These are phyloP conservation scores for Trametes cingulata DNA, from an alignment of 768 basidiomycete species.

Conservation along the genomic window DNA sequence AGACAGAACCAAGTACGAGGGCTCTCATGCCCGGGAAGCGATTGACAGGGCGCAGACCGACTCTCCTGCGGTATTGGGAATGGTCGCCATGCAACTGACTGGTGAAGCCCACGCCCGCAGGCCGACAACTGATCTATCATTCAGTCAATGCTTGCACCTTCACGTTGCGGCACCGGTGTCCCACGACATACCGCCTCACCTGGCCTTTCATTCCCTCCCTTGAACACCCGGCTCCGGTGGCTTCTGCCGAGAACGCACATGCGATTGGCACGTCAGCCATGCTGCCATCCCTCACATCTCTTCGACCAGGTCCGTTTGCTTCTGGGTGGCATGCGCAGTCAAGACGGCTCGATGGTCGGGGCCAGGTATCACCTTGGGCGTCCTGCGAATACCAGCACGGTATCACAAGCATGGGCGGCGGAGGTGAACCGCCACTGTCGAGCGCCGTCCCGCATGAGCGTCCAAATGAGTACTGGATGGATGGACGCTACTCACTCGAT, in stretches of 20 bases:
- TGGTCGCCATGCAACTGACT: conserved; percentile 11
- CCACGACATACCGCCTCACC: conserved; percentile 10
- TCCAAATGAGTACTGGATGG: too few species aligned
- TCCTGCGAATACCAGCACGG: not conserved
- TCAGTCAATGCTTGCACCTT: not conserved
- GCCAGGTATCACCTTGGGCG: not conserved
- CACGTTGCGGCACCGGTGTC: conserved; percentile 1
- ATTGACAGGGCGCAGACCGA: not conserved
- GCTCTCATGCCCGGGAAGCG: not conserved
- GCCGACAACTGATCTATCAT: conserved; percentile 5
- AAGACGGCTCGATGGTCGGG: not conserved
- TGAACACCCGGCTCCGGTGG: not conserved
- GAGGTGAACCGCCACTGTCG: too few species aligned
- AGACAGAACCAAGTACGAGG: too few species aligned
- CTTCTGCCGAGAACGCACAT: not conserved
- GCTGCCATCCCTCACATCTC: too few species aligned
- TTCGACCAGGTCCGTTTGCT: not conserved
- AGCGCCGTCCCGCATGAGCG: too few species aligned
- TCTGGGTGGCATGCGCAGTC: not conserved
- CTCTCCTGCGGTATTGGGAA: not conserved
- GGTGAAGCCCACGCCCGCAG: not conserved
- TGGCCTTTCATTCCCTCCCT: not conserved
- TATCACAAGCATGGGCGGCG: too few species aligned
- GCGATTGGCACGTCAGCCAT: not conserved
- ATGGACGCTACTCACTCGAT: not conserved